Percentiles rank a stretch among this genome's conserved stretches.
phyloP scores from a whole-genome alignment of 345 rosid species.

The Acer campestre region DNA sequence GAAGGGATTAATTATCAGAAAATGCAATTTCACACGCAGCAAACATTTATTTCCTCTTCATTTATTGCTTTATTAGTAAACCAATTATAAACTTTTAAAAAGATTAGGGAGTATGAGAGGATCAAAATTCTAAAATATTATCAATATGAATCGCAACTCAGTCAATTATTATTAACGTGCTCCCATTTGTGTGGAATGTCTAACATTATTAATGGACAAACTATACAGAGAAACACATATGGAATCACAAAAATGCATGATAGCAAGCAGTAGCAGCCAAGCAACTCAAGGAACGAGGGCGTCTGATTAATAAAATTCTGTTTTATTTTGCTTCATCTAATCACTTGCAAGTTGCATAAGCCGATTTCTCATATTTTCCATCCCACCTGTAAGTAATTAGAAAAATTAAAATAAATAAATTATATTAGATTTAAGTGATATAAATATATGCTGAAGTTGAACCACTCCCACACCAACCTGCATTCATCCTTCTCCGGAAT shows the following conservation, averaged over 20 bases:
- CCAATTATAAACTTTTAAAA: no score
- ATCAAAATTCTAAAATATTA: no score
- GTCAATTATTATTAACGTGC: no score
- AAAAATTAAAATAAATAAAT: neutral
- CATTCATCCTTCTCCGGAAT: constrained; percentile 66
- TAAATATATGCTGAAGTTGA: neutral
- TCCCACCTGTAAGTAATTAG: constrained; percentile 62
- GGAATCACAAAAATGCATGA: neutral
- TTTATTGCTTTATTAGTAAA: no score
- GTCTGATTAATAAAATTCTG: neutral
- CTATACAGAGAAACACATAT: no score
- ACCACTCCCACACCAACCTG: constrained; percentile 44
- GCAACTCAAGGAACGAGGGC: neutral
- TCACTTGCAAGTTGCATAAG: constrained; percentile 39
- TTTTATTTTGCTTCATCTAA: constrained; percentile 8
- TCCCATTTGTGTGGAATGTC: no score
- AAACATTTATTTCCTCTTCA: no score
- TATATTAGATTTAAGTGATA: neutral
- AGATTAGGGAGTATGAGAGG: no score
- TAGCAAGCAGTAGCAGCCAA: neutral
- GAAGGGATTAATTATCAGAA: no score
- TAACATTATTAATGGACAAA: no score
- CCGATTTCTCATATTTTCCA: constrained; percentile 70
- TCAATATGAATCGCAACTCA: no score
- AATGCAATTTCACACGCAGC: no score